Evolutionary conservation across 345 rosid species (phyloP).

Genomic region (Passiflora organensis): DNA sequence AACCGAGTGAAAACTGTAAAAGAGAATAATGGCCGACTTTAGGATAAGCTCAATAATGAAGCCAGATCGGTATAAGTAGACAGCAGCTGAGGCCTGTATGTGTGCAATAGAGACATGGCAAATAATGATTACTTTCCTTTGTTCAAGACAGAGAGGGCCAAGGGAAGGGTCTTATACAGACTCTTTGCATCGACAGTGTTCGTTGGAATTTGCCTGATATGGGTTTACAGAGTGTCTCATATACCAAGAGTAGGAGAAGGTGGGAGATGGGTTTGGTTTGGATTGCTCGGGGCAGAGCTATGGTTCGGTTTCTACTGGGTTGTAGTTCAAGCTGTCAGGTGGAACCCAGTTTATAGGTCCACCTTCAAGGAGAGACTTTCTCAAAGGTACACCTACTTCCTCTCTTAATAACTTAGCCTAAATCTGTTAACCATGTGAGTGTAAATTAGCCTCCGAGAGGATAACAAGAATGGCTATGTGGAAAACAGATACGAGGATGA

Average conservation of each 20-base stretch:
- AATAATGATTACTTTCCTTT: background rate
- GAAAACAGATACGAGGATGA: slow-evolving; percentile 27
- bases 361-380: slow-evolving; percentile 30
- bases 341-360: slow-evolving; percentile 18
- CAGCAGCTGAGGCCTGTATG: no score
- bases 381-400: slow-evolving; percentile 9
- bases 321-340: slow-evolving; percentile 12
- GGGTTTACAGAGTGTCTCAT: slow-evolving; percentile 12
- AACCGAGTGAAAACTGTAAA: background rate
- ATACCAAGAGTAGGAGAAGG: slow-evolving; percentile 11
- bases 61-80: slow-evolving; percentile 1
- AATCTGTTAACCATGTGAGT: no score
- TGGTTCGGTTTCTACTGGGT: slow-evolving; percentile 33
- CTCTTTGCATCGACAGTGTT: slow-evolving; percentile 10
- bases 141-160: background rate
- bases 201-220: slow-evolving; percentile 8
- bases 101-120: no score
- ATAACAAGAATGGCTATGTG: no score
- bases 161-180: background rate
- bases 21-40: background rate
- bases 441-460: no score
- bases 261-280: slow-evolving; percentile 27
- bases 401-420: no score
- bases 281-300: slow-evolving; percentile 23
- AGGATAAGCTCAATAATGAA: background rate